These are phyloP conservation scores for Neodidymelliopsis sp. DNA, from an alignment of 2,329 filamentous ascomycete species.

Conservation along the genomic window DNA sequence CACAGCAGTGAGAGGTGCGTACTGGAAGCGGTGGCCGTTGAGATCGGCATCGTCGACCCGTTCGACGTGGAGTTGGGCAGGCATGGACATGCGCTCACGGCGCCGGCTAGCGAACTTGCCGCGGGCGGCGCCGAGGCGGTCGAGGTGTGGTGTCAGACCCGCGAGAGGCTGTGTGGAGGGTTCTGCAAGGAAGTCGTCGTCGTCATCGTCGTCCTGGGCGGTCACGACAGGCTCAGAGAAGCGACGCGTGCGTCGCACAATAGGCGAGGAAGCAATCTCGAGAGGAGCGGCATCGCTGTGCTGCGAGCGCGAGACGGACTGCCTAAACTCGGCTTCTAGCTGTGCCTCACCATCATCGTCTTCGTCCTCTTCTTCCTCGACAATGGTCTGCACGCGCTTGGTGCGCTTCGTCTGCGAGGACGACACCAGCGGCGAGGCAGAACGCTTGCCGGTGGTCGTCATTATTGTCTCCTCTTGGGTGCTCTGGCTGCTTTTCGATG, in stretches of 20 bases:
- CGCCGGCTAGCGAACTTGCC: constrained; percentile 36
- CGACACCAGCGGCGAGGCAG: constrained; percentile 38
- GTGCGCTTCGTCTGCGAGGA: constrained; percentile 41
- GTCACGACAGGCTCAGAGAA: constrained; percentile 45
- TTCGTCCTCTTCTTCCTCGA: constrained; percentile 28
- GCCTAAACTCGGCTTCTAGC: constrained; percentile 43
- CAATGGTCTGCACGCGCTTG: constrained; percentile 37
- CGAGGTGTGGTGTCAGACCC: constrained; percentile 44
- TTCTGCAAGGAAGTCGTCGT: constrained; percentile 26
- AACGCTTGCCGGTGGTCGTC: constrained; percentile 34
- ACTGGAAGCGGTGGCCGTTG: constrained; percentile 40
- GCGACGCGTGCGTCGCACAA: constrained; percentile 38
- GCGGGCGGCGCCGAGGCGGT: constrained; percentile 37
- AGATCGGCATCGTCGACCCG: constrained; percentile 34
- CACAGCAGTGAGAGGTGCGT: constrained; percentile 43
- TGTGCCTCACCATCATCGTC: constrained; percentile 36
- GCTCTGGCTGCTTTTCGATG: constrained; percentile 35
- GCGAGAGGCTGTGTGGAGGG: constrained; percentile 36
- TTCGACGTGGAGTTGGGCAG: constrained; percentile 42
- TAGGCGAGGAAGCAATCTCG: constrained; percentile 21
- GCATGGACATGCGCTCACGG: constrained; percentile 46
- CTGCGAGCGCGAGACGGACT: constrained; percentile 38
- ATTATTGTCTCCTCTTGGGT: constrained; percentile 11
- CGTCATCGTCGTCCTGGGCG: constrained; percentile 26
- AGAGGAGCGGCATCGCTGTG: constrained; percentile 24